phyloP scores from a whole-genome alignment of 441 rosid genomes.

The Populus trichocarpa region DNA sequence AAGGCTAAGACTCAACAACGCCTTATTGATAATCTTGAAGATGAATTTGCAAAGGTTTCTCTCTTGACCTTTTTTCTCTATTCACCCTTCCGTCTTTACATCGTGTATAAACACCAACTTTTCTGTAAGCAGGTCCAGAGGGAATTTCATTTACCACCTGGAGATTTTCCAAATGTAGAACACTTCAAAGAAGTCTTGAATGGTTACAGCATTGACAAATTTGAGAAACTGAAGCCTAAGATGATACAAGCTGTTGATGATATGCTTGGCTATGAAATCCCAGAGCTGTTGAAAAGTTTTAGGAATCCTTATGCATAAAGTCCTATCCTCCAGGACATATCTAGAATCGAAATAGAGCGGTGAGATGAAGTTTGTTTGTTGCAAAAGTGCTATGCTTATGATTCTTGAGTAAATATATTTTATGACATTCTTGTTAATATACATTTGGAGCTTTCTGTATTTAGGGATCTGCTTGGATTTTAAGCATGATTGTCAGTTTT shows the following conservation, averaged over 20 bases:
- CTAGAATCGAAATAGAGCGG: not conserved
- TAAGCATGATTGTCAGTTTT: not conserved
- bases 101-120: not conserved
- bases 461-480: not conserved
- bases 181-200: slow-evolving; percentile 61
- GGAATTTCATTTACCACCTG: slow-evolving; percentile 72
- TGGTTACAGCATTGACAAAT: slow-evolving; percentile 74
- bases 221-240: slow-evolving; percentile 83
- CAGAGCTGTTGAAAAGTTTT: slow-evolving; percentile 67
- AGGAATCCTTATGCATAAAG: slow-evolving; percentile 56
- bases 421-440: not conserved
- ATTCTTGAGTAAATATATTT: not conserved
- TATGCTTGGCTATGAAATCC: slow-evolving; percentile 87
- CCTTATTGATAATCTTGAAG: slow-evolving; percentile 70
- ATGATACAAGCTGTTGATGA: slow-evolving; percentile 86
- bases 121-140: slow-evolving; percentile 58
- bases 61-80: not conserved
- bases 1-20: slow-evolving; percentile 85
- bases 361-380: not conserved
- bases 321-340: not conserved
- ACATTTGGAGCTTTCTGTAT: not conserved
- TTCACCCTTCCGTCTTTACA: not conserved
- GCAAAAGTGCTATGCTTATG: not conserved
- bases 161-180: slow-evolving; percentile 81
- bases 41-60: slow-evolving; percentile 42